Evolutionary conservation across 2,329 filamentous ascomycete genomes (phyloP), one percentile per base, ranked within the genome.

Genomic region (Myriosclerotinia duriaeana): DNA sequence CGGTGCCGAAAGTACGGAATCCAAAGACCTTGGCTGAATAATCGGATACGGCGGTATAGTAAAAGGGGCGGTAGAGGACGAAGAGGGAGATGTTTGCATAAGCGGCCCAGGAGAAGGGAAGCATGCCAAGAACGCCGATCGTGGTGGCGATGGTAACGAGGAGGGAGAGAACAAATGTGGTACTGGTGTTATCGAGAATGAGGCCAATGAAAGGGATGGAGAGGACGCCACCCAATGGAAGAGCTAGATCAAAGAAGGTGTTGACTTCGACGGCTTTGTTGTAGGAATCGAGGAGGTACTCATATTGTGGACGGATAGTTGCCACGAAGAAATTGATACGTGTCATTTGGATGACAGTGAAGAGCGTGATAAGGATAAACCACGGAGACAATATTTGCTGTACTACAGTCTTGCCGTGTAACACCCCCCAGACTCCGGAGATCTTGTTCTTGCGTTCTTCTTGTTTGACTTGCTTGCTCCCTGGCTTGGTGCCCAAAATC

Each of bases 251-350:
- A 78, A 97, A 97, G 78, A 93, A 89, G 66, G 89, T 84, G 79
- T 96, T 97, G 75, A 97, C 83, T 66, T 84, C 79, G 11, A 87
- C 82, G 0, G 92, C 91, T 66, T 83, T 81, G 1, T 80, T 77
- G 67, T 82, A 80, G 14, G 86, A 86, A 55, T 82, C 81, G 20
- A 97, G 85, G 11, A 97, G 84, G 72, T 88, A 89, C 54, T 87
- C 85, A 78, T 96, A 96, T 77, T 97, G 93, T 1, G 89, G 83
- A 2, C 90, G 85, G 69, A 96, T 89, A 2, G 93, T 96, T 4
- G 93, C 92, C 64, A 97, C 91, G 76, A 96, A 96, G 80, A 93
- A 96, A 79, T 96, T 96, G 83, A 96, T 96, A 40, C 89, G 84
- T 2, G 88, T 88, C 87, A 90, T 91, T 76, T 90, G 88, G 50